A percentile compares a stretch with the other conserved stretches of the same genome.
phyloP scores from a whole-genome alignment of 2,329 filamentous ascomycete species.

The Elsinoe batatas region DNA sequence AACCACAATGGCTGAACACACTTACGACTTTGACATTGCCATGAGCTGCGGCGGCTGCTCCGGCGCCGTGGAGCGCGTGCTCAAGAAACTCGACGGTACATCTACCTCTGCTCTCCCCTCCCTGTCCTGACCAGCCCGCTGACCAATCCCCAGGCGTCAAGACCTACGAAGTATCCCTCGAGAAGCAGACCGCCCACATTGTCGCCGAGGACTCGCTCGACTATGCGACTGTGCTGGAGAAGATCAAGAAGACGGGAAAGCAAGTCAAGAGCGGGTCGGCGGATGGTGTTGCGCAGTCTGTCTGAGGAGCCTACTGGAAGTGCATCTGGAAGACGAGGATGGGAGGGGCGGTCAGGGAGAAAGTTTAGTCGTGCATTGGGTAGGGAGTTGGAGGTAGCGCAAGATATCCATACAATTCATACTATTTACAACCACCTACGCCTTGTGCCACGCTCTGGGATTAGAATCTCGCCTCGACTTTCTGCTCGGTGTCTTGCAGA shows the following conservation, averaged over 20 bases:
- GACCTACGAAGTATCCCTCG: constrained; percentile 76
- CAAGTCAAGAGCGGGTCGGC: constrained; percentile 68
- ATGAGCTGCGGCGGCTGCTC: constrained; percentile 98
- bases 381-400: constrained; percentile 4
- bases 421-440: background rate
- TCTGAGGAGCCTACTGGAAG: constrained; percentile 14
- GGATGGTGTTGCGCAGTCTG: constrained; percentile 47
- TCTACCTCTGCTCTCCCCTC: constrained; percentile 14
- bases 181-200: constrained; percentile 72
- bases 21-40: constrained; percentile 87
- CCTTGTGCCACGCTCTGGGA: background rate
- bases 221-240: constrained; percentile 73
- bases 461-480: constrained; percentile 62
- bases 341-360: background rate
- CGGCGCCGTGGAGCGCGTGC: constrained; percentile 79
- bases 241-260: constrained; percentile 94
- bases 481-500: constrained; percentile 61
- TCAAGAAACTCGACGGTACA: constrained; percentile 84
- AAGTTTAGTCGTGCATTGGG: background rate
- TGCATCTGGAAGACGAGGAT: background rate
- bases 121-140: background rate
- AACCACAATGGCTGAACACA: constrained; percentile 63
- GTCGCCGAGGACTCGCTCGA: constrained; percentile 57
- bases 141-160: constrained; percentile 58
- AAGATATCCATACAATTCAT: constrained; percentile 10